These are phyloP conservation scores for Paecilomyces variotii DNA, from an alignment of 2,329 filamentous ascomycete genomes.

Conservation along the genomic window DNA sequence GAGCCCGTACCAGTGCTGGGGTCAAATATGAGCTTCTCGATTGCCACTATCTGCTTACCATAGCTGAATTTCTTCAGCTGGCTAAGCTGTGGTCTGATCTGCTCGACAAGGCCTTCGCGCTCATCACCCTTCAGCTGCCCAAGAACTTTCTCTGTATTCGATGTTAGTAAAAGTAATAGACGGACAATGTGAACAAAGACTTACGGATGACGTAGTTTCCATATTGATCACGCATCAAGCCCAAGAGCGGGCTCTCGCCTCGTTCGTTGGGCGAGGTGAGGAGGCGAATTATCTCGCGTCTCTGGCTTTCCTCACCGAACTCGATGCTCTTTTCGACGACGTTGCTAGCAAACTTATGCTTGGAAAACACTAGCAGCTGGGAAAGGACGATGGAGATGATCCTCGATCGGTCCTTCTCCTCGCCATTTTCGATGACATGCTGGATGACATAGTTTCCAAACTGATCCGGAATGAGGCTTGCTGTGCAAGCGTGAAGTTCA, in stretches of 20 bases:
- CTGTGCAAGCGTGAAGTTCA: constrained; percentile 68
- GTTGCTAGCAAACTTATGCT: constrained; percentile 95
- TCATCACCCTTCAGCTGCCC: constrained; percentile 54
- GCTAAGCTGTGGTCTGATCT: constrained; percentile 56
- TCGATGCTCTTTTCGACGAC: constrained; percentile 91
- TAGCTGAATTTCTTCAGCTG: constrained; percentile 57
- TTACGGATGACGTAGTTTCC: constrained; percentile 96
- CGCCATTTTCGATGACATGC: constrained; percentile 76
- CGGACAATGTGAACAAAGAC: constrained; percentile 31
- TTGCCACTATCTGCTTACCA: constrained; percentile 58
- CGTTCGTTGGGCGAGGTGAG: constrained; percentile 54
- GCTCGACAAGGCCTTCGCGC: constrained; percentile 51
- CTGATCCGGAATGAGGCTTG: constrained; percentile 70
- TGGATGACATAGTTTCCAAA: constrained; percentile 97
- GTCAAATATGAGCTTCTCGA: constrained; percentile 49
- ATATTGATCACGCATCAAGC: constrained; percentile 81
- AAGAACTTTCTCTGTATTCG: constrained; percentile 67
- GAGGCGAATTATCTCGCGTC: constrained; percentile 58
- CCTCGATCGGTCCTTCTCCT: constrained; percentile 60
- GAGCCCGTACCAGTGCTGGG: constrained; percentile 16
- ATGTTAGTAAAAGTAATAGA: constrained; percentile 15
- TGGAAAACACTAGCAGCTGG: constrained; percentile 68
- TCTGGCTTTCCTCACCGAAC: constrained; percentile 60
- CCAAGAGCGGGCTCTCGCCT: constrained; percentile 61
- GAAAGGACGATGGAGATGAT: constrained; percentile 68